phyloP scores from a whole-genome alignment of 345 rosid species.

The Stellera chamaejasme region DNA sequence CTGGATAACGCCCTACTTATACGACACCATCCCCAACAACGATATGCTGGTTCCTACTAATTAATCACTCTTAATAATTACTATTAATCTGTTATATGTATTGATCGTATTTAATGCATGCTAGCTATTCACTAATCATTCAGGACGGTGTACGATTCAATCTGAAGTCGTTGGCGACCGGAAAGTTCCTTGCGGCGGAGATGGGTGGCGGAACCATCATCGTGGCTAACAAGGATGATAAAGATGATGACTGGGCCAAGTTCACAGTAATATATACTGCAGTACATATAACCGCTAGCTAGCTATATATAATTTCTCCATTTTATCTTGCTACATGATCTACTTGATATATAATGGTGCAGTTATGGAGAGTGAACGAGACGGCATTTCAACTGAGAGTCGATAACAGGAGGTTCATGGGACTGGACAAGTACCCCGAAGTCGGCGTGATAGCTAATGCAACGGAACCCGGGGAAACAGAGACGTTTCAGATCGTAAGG shows the following conservation, averaged over 20 bases:
- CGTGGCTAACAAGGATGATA: conserved; percentile 33
- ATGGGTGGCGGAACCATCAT: conserved; percentile 37
- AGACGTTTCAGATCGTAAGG: conserved; percentile 40
- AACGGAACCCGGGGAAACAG: conserved; percentile 11
- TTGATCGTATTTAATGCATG: too few relatives aligned
- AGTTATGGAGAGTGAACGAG: conserved; percentile 49
- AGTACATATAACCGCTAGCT: too few relatives aligned
- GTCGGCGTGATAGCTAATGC: conserved; percentile 28
- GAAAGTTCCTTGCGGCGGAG: conserved; percentile 44
- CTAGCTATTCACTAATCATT: neutral
- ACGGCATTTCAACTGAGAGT: conserved; percentile 36
- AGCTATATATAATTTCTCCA: too few relatives aligned
- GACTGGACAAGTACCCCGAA: conserved; percentile 26
- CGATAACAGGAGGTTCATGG: conserved; percentile 35
- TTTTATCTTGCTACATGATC: too few relatives aligned
- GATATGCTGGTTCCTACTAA: conserved; percentile 34
- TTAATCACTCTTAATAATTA: too few relatives aligned
- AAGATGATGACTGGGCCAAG: conserved; percentile 11
- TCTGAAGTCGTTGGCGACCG: conserved; percentile 34
- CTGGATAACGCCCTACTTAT: conserved; percentile 52
- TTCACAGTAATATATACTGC: too few relatives aligned
- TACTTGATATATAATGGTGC: too few relatives aligned
- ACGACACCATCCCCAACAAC: conserved; percentile 41
- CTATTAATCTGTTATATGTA: neutral
- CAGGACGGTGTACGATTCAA: conserved; percentile 45